phyloP scores from a whole-genome alignment of 108 stramenopile species.

The Aurantiochytrium sp. region DNA sequence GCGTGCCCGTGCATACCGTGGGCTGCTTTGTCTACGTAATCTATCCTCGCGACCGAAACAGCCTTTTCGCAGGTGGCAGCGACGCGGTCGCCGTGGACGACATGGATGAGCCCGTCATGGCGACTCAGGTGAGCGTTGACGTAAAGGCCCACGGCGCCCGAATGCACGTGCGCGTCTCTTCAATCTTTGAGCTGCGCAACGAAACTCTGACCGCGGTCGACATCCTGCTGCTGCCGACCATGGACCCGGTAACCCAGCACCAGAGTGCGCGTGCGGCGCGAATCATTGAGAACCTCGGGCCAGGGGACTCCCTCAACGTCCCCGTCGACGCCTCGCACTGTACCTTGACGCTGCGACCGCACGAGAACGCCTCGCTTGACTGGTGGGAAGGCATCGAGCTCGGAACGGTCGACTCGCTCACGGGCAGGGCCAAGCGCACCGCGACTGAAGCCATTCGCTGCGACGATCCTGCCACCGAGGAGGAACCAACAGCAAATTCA shows the following conservation, averaged over 20 bases:
- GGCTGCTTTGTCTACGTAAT: neutral
- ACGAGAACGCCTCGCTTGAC: neutral
- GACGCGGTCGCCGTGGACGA: neutral
- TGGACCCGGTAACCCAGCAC: neutral
- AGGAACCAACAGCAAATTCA: neutral
- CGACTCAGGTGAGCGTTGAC: neutral
- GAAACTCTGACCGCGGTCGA: neutral
- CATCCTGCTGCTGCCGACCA: neutral
- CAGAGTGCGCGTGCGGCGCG: neutral
- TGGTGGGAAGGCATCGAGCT: slow-evolving; percentile 28
- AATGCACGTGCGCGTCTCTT: neutral
- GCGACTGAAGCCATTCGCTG: neutral
- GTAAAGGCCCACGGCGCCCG: neutral
- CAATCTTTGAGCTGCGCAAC: neutral
- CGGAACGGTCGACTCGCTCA: neutral
- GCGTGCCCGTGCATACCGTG: neutral
- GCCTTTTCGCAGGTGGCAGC: too few relatives aligned
- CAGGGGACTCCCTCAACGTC: neutral
- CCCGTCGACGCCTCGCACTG: neutral
- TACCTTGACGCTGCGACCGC: neutral
- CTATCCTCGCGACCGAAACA: neutral
- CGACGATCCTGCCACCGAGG: neutral
- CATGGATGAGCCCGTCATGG: neutral
- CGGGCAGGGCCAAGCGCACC: neutral
- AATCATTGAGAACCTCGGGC: neutral